Conservation (phyloP, 495 filamentous ascomycete genomes). For the Lichenothelia convexa region DNA sequence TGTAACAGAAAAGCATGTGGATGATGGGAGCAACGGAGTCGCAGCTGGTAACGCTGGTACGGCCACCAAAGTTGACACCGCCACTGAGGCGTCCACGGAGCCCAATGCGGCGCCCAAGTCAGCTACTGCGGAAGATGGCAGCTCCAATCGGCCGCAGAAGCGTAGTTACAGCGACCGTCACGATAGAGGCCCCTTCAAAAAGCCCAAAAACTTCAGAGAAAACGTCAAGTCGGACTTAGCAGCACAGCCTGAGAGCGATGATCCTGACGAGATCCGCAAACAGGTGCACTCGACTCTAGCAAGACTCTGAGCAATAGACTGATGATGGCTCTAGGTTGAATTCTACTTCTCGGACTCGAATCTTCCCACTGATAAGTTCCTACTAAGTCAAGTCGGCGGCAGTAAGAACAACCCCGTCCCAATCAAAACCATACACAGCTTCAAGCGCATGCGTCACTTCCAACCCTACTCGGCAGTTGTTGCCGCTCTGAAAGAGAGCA, state of each 20-base stretch:
- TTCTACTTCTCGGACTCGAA: slow-evolving; percentile 97
- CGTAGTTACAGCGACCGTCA: no score
- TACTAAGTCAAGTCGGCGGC: slow-evolving; percentile 59
- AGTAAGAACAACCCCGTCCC: slow-evolving; percentile 59
- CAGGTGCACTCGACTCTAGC: slow-evolving; percentile 33
- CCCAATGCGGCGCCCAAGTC: no score
- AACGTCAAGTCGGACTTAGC: slow-evolving; percentile 28
- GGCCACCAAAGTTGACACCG: no score
- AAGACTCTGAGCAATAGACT: no score
- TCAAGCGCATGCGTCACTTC: slow-evolving; percentile 91
- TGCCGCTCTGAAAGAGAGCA: slow-evolving; percentile 57
- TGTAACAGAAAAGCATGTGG: no score
- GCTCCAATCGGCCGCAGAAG: no score
- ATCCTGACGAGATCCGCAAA: slow-evolving; percentile 60
- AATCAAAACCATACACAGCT: slow-evolving; percentile 55
- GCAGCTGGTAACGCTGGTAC: no score
- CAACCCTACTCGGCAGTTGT: slow-evolving; percentile 65
- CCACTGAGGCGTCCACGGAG: no score
- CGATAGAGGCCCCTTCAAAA: no score
- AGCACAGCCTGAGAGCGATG: slow-evolving; percentile 41
- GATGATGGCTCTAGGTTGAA: slow-evolving; percentile 85
- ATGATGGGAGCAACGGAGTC: no score
- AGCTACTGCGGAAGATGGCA: no score
- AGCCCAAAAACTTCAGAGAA: neutral
- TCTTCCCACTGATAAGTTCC: slow-evolving; percentile 68